Base-by-base conservation (phyloP, 1,284 basidiomycete species). In the Moniliophthora roreri region DNA sequence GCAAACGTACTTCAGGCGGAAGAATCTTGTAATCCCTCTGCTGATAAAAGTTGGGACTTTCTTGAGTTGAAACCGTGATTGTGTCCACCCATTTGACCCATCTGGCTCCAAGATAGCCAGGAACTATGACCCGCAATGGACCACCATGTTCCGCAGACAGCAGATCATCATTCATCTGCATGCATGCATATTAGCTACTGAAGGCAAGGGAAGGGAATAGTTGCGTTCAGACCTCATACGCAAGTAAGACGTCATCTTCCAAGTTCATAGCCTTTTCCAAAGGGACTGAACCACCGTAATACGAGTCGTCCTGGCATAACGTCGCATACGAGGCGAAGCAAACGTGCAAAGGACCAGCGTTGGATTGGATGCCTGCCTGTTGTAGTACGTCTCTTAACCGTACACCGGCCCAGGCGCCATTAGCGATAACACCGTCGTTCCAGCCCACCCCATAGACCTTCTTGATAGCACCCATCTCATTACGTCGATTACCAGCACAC, bases 1-100 rank as follows among this genome's bases (percentile, higher is more conserved):
- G n/a, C n/a, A n/a, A n/a, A n/a, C n/a, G n/a, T 57, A 85, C 84
- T 42, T 73, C 65, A n/a, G 80, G 74, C 3, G 85, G 84, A 1
- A 87, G 69, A 39, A 87, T 69, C 58, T 81, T 85, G 67, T 87
- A 87, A 63, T 87, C 85, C 3, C 74, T 74, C 62, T 85, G 81
- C 59, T 86, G 84, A 60, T 85, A 88, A 65, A 79, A 87, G 60
- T 84, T 87, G 18, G 76, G 74, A 1, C 83, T 85, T 64, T 87
- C 85, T 9, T 69, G 62, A 0, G 66, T 54, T 4, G 81, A 79
- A 48, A 87, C 62, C 15, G 71, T 69, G 59, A 88, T 80, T 1
- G 70, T 79, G 58, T 87, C 84, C 0, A 89, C 69, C 88, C 88
- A 91, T 72, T 91, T 90, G 16, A 89, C 85, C 55, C 41, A 51